Conservation (phyloP, 257 asterid genomes). For the Gentiana dahurica region DNA sequence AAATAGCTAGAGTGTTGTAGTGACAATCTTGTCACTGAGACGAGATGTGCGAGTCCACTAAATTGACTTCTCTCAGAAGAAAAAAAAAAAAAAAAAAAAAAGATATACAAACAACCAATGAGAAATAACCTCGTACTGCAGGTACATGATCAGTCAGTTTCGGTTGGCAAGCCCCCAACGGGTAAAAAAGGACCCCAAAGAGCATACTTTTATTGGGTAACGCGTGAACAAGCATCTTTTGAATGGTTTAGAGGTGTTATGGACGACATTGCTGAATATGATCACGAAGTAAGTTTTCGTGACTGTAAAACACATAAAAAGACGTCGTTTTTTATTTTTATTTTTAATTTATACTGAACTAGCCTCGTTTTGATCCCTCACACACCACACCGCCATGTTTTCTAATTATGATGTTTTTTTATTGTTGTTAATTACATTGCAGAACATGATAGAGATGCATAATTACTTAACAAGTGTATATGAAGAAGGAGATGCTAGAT, state of each 20-base stretch:
- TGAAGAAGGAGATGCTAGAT: conserved; percentile 95
- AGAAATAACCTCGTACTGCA: conserved; percentile 11
- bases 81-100: background rate
- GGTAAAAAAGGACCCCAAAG: conserved; percentile 41
- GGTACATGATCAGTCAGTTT: conserved; percentile 14
- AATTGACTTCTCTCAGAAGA: too few species aligned
- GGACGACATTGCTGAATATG: conserved; percentile 89
- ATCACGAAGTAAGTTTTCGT: conserved; percentile 38
- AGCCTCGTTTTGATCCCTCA: too few species aligned
- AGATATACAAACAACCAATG: background rate
- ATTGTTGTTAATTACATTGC: conserved; percentile 7
- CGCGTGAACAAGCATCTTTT: conserved; percentile 90
- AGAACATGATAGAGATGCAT: conserved; percentile 87
- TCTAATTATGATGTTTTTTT: too few species aligned
- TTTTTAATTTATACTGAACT: too few species aligned
- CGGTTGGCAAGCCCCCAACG: conserved; percentile 1
- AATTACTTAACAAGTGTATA: conserved; percentile 83
- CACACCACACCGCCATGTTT: too few species aligned
- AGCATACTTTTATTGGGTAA: conserved; percentile 93
- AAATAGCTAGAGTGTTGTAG: too few species aligned
- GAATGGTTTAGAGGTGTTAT: conserved; percentile 97
- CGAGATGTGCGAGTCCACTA: too few species aligned
- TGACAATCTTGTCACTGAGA: too few species aligned
- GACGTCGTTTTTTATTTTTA: too few species aligned
- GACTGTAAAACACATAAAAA: background rate